phyloP scores from a whole-genome alignment of 2,329 filamentous ascomycete species.

The Plectosphaerella sp. region DNA sequence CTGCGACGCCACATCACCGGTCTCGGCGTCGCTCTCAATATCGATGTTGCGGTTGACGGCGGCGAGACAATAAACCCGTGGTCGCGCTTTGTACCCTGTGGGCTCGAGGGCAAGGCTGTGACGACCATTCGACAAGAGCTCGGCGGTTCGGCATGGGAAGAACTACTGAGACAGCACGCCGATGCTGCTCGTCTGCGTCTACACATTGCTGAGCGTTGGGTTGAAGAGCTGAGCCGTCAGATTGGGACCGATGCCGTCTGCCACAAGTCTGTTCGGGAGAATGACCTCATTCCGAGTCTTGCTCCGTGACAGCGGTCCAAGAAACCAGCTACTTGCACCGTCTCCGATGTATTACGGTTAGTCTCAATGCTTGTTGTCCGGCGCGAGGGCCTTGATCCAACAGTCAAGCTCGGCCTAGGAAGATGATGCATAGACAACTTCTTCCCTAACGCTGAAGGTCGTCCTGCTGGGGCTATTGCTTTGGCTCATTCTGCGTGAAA shows the following conservation, averaged over 20 bases:
- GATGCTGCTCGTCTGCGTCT: neutral
- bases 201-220: conserved; percentile 5
- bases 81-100: conserved; percentile 82
- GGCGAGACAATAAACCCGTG: conserved; percentile 42
- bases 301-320: no score
- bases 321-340: no score
- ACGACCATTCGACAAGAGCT: conserved; percentile 66
- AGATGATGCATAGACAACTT: no score
- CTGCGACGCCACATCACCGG: conserved; percentile 77
- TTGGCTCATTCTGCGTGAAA: no score
- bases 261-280: no score
- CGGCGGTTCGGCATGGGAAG: conserved; percentile 10
- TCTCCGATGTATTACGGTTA: no score
- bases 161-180: neutral
- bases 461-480: no score
- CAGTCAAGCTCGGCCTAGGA: no score
- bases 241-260: neutral
- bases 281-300: no score
- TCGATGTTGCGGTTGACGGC: conserved; percentile 52
- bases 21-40: conserved; percentile 79
- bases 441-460: no score
- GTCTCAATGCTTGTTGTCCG: no score
- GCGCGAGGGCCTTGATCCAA: no score
- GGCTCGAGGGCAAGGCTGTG: conserved; percentile 71
- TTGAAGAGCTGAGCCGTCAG: conserved; percentile 5